These are phyloP conservation scores for Pyrrhoderma noxium DNA, from an alignment of 1,284 basidiomycete genomes.

Conservation along the genomic window DNA sequence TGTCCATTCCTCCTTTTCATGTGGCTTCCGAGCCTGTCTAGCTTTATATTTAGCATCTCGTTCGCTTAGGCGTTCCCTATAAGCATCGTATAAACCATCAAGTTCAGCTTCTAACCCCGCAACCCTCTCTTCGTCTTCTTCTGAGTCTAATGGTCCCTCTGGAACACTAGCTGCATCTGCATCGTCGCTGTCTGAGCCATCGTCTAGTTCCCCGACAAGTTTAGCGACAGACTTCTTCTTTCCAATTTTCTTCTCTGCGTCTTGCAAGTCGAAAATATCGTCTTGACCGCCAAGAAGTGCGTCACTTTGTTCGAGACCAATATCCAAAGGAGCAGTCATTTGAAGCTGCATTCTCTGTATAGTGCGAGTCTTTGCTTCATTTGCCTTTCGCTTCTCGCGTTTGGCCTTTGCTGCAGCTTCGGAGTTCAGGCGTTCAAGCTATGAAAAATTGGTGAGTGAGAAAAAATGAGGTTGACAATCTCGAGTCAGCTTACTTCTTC, in stretches of 20 bases:
- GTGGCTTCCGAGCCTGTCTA: conserved; percentile 75
- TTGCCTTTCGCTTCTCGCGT: conserved; percentile 79
- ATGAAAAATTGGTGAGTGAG: conserved; percentile 8
- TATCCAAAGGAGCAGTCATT: conserved; percentile 95
- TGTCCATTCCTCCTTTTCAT: conserved; percentile 69
- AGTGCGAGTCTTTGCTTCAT: conserved; percentile 84
- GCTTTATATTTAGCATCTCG: conserved; percentile 89
- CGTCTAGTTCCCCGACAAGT: conserved; percentile 45
- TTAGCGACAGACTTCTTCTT: conserved; percentile 37
- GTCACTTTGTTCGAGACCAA: conserved; percentile 85
- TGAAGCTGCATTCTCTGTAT: conserved; percentile 95
- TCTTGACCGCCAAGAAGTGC: conserved; percentile 67
- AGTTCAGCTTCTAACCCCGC: conserved; percentile 76
- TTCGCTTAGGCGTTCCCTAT: conserved; percentile 76
- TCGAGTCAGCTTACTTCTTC: conserved; percentile 56
- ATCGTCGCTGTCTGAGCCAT: conserved; percentile 32
- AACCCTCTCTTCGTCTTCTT: conserved; percentile 53
- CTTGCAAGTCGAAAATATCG: conserved; percentile 81
- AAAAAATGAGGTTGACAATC: conserved; percentile 3
- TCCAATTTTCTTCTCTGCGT: conserved; percentile 47
- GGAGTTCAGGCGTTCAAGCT: conserved; percentile 82
- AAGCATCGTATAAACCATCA: conserved; percentile 85
- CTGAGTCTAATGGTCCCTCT: conserved; percentile 32
- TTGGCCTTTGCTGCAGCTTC: conserved; percentile 71
- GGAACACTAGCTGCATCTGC: conserved; percentile 23